Evolutionary conservation across 2,329 filamentous ascomycete genomes (phyloP).

Genomic region (Penicillium concentricum): DNA sequence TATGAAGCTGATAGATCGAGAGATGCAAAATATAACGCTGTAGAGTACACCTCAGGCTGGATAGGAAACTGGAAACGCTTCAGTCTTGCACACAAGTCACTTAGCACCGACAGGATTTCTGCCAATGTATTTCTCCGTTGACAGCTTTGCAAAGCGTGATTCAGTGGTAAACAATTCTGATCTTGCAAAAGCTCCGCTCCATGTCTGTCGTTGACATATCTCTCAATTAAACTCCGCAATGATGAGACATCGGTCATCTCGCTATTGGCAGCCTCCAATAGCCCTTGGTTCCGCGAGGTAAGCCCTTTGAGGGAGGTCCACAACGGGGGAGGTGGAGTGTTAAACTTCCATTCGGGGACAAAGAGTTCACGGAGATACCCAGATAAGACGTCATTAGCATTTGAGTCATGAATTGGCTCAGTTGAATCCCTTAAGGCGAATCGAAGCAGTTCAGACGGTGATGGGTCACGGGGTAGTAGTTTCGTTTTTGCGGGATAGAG

Average conservation of each 20-base stretch:
- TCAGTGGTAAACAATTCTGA: slow-evolving; percentile 11
- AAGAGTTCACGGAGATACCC: slow-evolving; percentile 22
- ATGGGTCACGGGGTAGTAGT: slow-evolving; percentile 13
- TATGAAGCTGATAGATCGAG: slow-evolving; percentile 30
- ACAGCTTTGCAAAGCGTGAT: slow-evolving; percentile 23
- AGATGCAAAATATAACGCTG: slow-evolving; percentile 34
- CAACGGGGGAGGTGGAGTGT: slow-evolving; percentile 18
- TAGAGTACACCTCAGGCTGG: slow-evolving; percentile 11
- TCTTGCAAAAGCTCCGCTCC: slow-evolving; percentile 10
- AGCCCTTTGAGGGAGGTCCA: slow-evolving; percentile 23
- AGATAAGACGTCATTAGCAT: slow-evolving; percentile 9
- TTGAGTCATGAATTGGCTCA: slow-evolving; percentile 2
- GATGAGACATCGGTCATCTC: slow-evolving; percentile 6
- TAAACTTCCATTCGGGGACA: slow-evolving; percentile 21
- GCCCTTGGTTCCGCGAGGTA: slow-evolving; percentile 1
- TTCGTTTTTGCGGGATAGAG: background rate
- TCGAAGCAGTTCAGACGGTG: slow-evolving; percentile 32
- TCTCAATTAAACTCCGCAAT: slow-evolving; percentile 28
- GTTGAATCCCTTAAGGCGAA: slow-evolving; percentile 31
- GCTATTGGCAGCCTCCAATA: background rate
- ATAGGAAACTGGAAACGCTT: slow-evolving; percentile 17
- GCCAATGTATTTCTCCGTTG: slow-evolving; percentile 24
- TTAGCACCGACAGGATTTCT: slow-evolving; percentile 34
- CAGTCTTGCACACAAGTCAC: slow-evolving; percentile 31
- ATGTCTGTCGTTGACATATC: slow-evolving; percentile 14